A percentile compares a stretch with the other conserved stretches of the same genome.
phyloP scores from a whole-genome alignment of 371 early-diverging fungal genomes.

The Furculomyces boomerangus region DNA sequence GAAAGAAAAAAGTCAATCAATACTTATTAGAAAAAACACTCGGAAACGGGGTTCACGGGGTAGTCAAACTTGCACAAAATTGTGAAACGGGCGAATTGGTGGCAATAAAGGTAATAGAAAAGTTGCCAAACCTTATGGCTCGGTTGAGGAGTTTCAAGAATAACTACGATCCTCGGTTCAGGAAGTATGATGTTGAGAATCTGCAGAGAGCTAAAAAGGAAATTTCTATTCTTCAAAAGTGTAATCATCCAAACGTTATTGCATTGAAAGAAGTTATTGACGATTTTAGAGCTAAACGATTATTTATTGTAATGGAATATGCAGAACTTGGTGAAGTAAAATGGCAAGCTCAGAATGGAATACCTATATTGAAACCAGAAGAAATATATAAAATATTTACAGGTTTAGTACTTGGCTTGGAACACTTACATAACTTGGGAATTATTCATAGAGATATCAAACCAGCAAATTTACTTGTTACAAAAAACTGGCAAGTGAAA shows the following conservation, averaged over 20 bases:
- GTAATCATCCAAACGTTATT: constrained; percentile 83
- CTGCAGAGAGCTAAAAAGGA: constrained; percentile 83
- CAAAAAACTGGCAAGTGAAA: constrained; percentile 58
- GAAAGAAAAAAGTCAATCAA: constrained; percentile 82
- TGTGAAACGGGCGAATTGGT: constrained; percentile 43
- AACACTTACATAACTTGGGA: constrained; percentile 82
- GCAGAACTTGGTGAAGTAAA: constrained; percentile 80
- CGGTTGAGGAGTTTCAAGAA: background rate
- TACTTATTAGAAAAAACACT: constrained; percentile 79
- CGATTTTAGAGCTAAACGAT: constrained; percentile 71
- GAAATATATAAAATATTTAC: constrained; percentile 67
- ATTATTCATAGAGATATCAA: constrained; percentile 93
- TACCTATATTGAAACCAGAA: constrained; percentile 40
- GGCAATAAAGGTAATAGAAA: constrained; percentile 26
- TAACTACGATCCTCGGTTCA: background rate
- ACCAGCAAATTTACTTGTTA: constrained; percentile 75
- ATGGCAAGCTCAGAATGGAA: constrained; percentile 53
- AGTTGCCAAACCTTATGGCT: constrained; percentile 16
- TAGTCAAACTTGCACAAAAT: constrained; percentile 79
- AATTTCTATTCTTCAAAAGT: constrained; percentile 89
- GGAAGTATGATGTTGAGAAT: constrained; percentile 31
- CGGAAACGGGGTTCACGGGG: constrained; percentile 92
- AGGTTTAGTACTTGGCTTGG: constrained; percentile 77
- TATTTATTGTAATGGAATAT: constrained; percentile 78
- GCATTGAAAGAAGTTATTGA: constrained; percentile 83